Percentiles rank a stretch among this genome's conserved stretches.
Evolutionary conservation across 371 early-diverging fungal species (phyloP).

Genomic region (Basidiobolus meristosporus): DNA sequence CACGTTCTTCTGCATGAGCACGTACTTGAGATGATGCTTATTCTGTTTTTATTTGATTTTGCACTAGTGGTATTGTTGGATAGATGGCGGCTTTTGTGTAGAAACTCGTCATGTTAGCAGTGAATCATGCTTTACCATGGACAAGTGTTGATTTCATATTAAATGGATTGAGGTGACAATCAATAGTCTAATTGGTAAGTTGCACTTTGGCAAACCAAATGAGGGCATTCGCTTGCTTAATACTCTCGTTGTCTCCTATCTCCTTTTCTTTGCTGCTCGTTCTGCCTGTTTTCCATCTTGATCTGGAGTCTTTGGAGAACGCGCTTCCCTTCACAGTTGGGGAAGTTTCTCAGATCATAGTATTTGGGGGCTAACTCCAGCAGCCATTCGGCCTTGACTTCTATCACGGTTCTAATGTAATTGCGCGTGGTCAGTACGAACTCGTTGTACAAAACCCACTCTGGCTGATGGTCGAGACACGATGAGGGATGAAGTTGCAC

Average conservation of each 20-base stretch:
- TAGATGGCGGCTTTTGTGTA: too few relatives aligned
- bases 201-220: too few relatives aligned
- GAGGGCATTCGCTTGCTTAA: not conserved
- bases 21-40: too few relatives aligned
- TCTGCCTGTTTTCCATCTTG: conserved; percentile 9
- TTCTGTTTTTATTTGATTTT: too few relatives aligned
- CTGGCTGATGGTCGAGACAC: conserved; percentile 69
- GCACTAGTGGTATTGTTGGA: too few relatives aligned
- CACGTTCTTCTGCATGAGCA: too few relatives aligned
- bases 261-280: not conserved
- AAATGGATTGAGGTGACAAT: too few relatives aligned
- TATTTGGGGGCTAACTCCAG: conserved; percentile 75
- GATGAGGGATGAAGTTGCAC: conserved; percentile 90
- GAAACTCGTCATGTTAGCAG: too few relatives aligned
- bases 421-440: conserved; percentile 91
- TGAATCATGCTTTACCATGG: too few relatives aligned
- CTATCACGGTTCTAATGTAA: conserved; percentile 86
- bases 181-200: too few relatives aligned
- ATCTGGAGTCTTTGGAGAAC: conserved; percentile 35
- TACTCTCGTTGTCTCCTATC: not conserved
- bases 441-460: conserved; percentile 96
- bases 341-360: conserved; percentile 68
- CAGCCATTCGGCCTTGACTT: conserved; percentile 82
- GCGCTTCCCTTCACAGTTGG: conserved; percentile 77
- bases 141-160: too few relatives aligned